A percentile compares a stretch with the other conserved stretches of the same genome.
Evolutionary conservation across 2,329 filamentous ascomycete genomes (phyloP).

Genomic region (Chalara sp.): DNA sequence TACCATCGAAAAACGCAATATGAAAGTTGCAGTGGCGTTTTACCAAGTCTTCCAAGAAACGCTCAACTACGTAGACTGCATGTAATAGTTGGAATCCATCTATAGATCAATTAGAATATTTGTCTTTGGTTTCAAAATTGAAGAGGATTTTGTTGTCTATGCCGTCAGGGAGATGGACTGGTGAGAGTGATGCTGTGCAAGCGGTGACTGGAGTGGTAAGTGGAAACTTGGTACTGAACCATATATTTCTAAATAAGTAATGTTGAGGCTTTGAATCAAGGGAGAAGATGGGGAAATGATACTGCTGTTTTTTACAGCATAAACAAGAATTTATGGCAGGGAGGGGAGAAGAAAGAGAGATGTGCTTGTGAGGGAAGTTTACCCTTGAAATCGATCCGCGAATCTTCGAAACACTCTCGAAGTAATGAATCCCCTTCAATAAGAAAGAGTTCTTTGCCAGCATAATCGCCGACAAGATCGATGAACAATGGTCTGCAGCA

Average conservation of each 20-base stretch:
- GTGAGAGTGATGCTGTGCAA: no score
- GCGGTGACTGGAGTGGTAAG: no score
- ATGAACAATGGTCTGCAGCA: conserved; percentile 36
- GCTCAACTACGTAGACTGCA: conserved; percentile 62
- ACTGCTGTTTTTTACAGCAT: not conserved
- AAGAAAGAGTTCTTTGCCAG: conserved; percentile 64
- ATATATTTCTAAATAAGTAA: no score
- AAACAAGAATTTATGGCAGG: not conserved
- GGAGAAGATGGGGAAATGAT: no score
- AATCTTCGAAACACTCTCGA: conserved; percentile 53
- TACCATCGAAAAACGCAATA: conserved; percentile 54
- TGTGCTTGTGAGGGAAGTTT: conserved; percentile 11
- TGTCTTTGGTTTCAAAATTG: not conserved
- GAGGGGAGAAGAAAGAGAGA: not conserved
- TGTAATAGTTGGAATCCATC: conserved; percentile 66
- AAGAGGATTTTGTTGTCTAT: not conserved
- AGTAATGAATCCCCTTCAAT: conserved; percentile 71
- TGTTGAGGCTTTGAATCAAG: no score
- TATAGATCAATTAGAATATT: conserved; percentile 20
- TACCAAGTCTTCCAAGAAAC: conserved; percentile 52
- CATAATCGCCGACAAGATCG: conserved; percentile 70
- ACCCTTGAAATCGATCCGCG: conserved; percentile 56
- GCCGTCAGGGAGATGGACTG: no score
- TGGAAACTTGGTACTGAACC: no score
- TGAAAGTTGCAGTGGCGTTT: conserved; percentile 65